A percentile compares a stretch with the other conserved stretches of the same genome.
Evolutionary conservation across 2,329 filamentous ascomycete genomes (phyloP).

Genomic region (Arthroderma uncinatum): DNA sequence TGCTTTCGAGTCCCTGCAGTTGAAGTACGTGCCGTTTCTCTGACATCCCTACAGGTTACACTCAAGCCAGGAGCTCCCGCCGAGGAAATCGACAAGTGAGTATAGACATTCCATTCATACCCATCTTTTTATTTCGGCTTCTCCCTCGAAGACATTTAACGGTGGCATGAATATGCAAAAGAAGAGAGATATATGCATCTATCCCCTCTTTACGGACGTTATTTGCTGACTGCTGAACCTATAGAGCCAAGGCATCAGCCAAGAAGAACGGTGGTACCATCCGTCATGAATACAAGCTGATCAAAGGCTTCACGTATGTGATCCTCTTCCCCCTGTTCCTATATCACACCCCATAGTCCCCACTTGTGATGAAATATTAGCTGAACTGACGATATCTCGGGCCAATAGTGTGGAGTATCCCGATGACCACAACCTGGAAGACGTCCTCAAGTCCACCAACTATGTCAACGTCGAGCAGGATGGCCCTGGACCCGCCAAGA

Average conservation of each 20-base stretch:
- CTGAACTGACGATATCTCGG: neutral
- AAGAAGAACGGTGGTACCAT: constrained; percentile 70
- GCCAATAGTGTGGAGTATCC: constrained; percentile 58
- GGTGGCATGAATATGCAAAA: neutral
- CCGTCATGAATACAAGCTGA: constrained; percentile 68
- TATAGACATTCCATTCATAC: constrained; percentile 1
- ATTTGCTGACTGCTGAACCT: constrained; percentile 12
- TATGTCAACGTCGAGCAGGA: constrained; percentile 73
- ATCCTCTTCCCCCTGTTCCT: neutral
- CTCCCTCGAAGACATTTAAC: neutral
- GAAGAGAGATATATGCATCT: neutral
- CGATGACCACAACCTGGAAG: constrained; percentile 46
- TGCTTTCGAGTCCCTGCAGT: neutral
- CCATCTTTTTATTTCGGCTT: neutral
- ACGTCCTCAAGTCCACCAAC: constrained; percentile 55
- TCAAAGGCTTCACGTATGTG: constrained; percentile 79
- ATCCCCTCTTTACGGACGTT: neutral
- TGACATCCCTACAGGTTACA: constrained; percentile 51
- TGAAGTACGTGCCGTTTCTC: neutral
- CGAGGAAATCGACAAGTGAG: constrained; percentile 58
- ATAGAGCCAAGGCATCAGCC: constrained; percentile 65
- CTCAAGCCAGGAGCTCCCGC: constrained; percentile 59
- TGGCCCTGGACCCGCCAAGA: constrained; percentile 56
- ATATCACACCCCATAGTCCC: neutral
- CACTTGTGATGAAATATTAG: neutral